A percentile compares a stretch with the other conserved stretches of the same genome.
Conservation (phyloP, 305 asterid species). For the Stenogyne calaminthoides region DNA sequence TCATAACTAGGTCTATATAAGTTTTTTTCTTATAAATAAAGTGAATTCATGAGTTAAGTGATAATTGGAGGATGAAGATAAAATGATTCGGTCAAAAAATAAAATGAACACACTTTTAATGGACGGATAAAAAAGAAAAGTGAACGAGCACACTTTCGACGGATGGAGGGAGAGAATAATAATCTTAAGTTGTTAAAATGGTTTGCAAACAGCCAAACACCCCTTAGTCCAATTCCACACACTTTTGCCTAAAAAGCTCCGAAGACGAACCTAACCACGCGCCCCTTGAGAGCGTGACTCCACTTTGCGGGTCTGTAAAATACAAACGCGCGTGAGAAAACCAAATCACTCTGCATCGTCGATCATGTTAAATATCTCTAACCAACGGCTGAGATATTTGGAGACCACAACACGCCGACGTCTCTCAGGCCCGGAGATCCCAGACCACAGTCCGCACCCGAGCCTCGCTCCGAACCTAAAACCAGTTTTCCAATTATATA, state of each 20-base stretch:
- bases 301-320: slow-evolving; percentile 5
- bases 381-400: slow-evolving; percentile 30
- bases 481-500: background rate
- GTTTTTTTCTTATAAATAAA: too few relatives aligned
- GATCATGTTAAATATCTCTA: slow-evolving; percentile 30
- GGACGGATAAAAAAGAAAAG: too few relatives aligned
- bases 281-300: slow-evolving; percentile 8
- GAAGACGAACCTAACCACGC: slow-evolving; percentile 33
- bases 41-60: too few relatives aligned
- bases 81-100: too few relatives aligned
- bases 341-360: slow-evolving; percentile 24
- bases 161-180: too few relatives aligned
- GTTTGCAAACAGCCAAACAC: background rate
- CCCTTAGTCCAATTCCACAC: background rate
- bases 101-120: too few relatives aligned
- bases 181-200: background rate
- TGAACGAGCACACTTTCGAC: too few relatives aligned
- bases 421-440: slow-evolving; percentile 33
- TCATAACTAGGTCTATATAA: too few relatives aligned
- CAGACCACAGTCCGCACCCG: slow-evolving; percentile 32
- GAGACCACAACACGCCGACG: slow-evolving; percentile 36
- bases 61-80: too few relatives aligned
- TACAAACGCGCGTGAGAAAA: slow-evolving; percentile 20
- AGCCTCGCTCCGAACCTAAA: slow-evolving; percentile 38
- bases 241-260: background rate